A percentile compares a stretch with the other conserved stretches of the same genome.
These are phyloP conservation scores for Fusarium drepaniforme DNA, from an alignment of 2,329 filamentous ascomycete species.

Conservation along the genomic window DNA sequence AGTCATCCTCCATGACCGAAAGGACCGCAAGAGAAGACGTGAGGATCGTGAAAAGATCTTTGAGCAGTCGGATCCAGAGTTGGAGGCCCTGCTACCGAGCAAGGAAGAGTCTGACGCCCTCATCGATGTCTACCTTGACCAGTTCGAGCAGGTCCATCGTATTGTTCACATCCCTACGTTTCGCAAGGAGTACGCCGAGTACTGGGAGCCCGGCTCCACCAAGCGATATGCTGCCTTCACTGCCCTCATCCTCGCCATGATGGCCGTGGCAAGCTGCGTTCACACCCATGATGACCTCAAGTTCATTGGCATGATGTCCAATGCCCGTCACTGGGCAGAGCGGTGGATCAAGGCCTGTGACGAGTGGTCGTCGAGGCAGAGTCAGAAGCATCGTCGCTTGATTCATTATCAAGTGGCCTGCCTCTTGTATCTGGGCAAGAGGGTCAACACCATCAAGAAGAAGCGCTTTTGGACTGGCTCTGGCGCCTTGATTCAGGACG, in stretches of 20 bases:
- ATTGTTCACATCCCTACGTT: conserved; percentile 72
- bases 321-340: conserved; percentile 66
- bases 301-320: conserved; percentile 70
- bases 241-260: conserved; percentile 69
- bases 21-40: conserved; percentile 66
- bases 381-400: conserved; percentile 70
- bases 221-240: conserved; percentile 66
- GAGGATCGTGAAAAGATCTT: conserved; percentile 65
- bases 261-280: conserved; percentile 70
- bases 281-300: conserved; percentile 64
- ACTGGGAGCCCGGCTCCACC: conserved; percentile 61
- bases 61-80: conserved; percentile 58
- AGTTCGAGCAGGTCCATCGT: conserved; percentile 67
- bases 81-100: conserved; percentile 64
- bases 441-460: conserved; percentile 73
- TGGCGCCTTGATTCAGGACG: conserved; percentile 68
- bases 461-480: conserved; percentile 72
- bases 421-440: conserved; percentile 70
- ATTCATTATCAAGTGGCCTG: conserved; percentile 73
- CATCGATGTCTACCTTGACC: conserved; percentile 63
- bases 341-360: conserved; percentile 69
- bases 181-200: conserved; percentile 65
- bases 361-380: conserved; percentile 66
- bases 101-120: conserved; percentile 63
- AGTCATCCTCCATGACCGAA: conserved; percentile 66